Base-by-base conservation (phyloP, 2,329 filamentous ascomycete species). In the Bipolaris sorokiniana region DNA sequence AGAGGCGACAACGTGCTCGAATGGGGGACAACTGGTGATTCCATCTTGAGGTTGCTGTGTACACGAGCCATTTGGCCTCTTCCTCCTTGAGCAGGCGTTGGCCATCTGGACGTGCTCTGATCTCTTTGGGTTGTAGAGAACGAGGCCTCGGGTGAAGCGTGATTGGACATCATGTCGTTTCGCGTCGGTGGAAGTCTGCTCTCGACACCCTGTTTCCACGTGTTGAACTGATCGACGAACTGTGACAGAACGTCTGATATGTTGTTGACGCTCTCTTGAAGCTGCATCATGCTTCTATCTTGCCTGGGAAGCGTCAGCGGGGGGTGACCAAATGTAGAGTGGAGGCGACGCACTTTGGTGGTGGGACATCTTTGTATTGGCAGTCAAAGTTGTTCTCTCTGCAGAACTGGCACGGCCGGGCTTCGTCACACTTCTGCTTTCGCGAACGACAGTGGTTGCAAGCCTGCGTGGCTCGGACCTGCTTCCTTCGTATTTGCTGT, bases 351-450 rank as follows among this genome's bases (percentile, higher is more conserved):
- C 83, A 96, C 91, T 96, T 94, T 72, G 96, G 95, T 15, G 92
- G 92, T 20, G 92, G 90, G 5, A 95, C 90, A 71, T 97, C 93
- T 64, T 93, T 88, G 76, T 97, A 98, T 76, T 91, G 88, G 80
- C 95, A 99, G 51, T 88, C 84, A 31, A 92, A 83, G 64, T 85
- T 88, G 73, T 96, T 96, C 66, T 98, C 93, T 68, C 89, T 90
- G 75, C 95, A 99, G 68, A 88, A 87, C 51, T 73, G 69, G 56
- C 76, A 78, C 5, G 76, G 76, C 41, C 74, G 66, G 13, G 70
- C 67, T 62, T 78, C 76, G 61, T 78, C 76, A 56, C 76, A 78
- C 55, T 78, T 78, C 56, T 78, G 76, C 59, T 78, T 78, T 36
- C 76, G 73, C 46, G 71, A 65, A 51, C 76, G 73, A 53, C 76